Base-by-base conservation (phyloP, 164 flowering plant species). In the Nymphaea thermarum region DNA sequence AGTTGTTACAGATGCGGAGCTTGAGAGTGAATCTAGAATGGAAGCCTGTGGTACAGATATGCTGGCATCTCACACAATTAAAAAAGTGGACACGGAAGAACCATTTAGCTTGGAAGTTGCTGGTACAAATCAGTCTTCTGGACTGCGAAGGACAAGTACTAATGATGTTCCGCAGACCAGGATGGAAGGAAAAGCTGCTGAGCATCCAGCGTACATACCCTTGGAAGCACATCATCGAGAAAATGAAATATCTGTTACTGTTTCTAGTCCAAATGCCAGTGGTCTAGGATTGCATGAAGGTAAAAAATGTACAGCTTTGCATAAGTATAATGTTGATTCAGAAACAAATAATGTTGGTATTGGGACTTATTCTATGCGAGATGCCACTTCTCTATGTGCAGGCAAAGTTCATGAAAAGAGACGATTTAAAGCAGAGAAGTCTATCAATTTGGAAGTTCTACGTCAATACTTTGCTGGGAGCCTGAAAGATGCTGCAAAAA, bases 401-500 rank as follows among this genome's bases (percentile, higher is more conserved):
- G 66, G 76, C 62, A 87, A 78, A 71, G 43, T 80, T 2, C 79
- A 82, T 3, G 86, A 85, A 68, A 89, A 73, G 75, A 81, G 81
- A 59, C 80, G 86, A n/a, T 74, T 82, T 57, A 92, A 89, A 79
- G 67, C 82, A 61, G 96, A 88, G 77, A 91, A 87, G 75, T 76
- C 82, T 44, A 85, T 91, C 71, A 88, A 86, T 77, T 82, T 91
- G 84, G 79, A 82, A 72, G 87, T 89, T 77, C 94, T 91, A 63
- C 77, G 81, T 68, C 92, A 86, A 65, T 79, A 91, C 78, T 91
- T 91, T 70, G 86, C 96, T 42, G 96, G 96, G 70, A 91, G 96
- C 82, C 83, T 91, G 41, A 88, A 90, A 77, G 98, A 92, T 79
- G 98, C 98, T 65, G 98, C 98, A 42, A 92, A 82, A 73, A 89